These are phyloP conservation scores for Ampelomyces quisqualis DNA, from an alignment of 2,329 filamentous ascomycete genomes.

Conservation along the genomic window DNA sequence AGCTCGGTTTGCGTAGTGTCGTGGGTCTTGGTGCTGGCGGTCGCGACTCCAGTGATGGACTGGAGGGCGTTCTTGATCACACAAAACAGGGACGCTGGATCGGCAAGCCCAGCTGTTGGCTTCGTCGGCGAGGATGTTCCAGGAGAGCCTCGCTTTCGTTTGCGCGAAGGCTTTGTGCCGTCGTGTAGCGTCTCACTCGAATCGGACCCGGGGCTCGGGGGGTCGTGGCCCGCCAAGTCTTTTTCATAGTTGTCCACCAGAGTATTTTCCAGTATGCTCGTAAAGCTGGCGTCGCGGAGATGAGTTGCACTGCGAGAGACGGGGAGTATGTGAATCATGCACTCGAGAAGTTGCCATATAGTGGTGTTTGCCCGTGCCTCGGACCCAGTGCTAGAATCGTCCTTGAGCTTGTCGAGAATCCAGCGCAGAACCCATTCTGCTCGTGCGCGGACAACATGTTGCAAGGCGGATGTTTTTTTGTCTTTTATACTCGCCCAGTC, in stretches of 20 bases:
- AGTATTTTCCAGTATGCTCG: conserved; percentile 65
- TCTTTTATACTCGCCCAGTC: conserved; percentile 24
- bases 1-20: conserved; percentile 34
- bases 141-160: conserved; percentile 37
- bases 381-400: conserved; percentile 36
- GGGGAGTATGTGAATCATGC: conserved; percentile 65
- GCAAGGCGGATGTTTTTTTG: conserved; percentile 7
- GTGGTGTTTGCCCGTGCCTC: conserved; percentile 47
- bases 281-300: conserved; percentile 68
- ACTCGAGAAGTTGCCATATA: conserved; percentile 61
- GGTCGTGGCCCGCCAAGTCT: conserved; percentile 4
- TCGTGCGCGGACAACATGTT: conserved; percentile 36
- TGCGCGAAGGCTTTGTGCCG: conserved; percentile 32
- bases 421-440: conserved; percentile 69
- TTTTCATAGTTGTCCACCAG: conserved; percentile 56
- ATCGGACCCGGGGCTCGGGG: conserved; percentile 17
- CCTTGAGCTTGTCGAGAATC: conserved; percentile 62
- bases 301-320: conserved; percentile 69
- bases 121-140: conserved; percentile 20
- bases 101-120: conserved; percentile 9
- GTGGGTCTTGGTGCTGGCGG: conserved; percentile 11
- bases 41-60: conserved; percentile 22
- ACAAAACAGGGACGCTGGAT: conserved; percentile 26
- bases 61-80: conserved; percentile 20
- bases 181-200: conserved; percentile 33